Conservation (phyloP, 1,284 basidiomycete species). For the Ceratobasidium sp. region DNA sequence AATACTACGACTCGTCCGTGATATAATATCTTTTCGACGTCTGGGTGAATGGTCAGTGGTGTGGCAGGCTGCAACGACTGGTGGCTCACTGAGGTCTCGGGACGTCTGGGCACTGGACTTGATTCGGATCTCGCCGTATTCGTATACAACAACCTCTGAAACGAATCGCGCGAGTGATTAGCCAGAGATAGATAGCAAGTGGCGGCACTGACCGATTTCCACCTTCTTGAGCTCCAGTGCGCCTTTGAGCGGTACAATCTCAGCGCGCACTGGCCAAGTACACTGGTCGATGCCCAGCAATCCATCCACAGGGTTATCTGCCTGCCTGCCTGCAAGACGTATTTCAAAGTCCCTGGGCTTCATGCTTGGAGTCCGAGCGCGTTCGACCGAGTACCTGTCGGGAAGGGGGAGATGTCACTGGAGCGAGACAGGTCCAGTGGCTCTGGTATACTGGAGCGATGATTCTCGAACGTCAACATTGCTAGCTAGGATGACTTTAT, state of each 20-base stretch:
- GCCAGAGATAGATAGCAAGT: not conserved
- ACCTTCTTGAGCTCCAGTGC: conserved; percentile 40
- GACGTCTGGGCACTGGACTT: conserved; percentile 32
- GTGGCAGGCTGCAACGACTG: not conserved
- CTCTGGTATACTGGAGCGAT: conserved; percentile 16
- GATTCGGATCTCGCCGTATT: conserved; percentile 37
- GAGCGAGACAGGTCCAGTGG: not conserved
- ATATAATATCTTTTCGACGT: conserved; percentile 35
- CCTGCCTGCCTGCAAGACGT: conserved; percentile 30
- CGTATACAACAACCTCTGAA: conserved; percentile 39
- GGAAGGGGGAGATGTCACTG: not conserved
- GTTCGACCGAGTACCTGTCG: not conserved
- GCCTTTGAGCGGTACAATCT: conserved; percentile 38
- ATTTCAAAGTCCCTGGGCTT: conserved; percentile 40
- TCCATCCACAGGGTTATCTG: conserved; percentile 39
- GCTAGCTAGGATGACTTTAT: conserved; percentile 1
- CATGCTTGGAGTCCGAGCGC: conserved; percentile 5
- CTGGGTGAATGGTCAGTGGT: not conserved
- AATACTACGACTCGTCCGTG: conserved; percentile 37
- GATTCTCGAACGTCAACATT: conserved; percentile 16
- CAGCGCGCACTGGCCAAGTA: conserved; percentile 41
- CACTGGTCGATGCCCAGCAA: conserved; percentile 38
- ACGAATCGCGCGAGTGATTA: not conserved
- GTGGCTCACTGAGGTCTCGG: conserved; percentile 33
- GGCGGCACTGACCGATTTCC: conserved; percentile 28